A percentile compares a stretch with the other conserved stretches of the same genome.
phyloP scores from a whole-genome alignment of 306 rosid genomes.

The Sesbania bispinosa region DNA sequence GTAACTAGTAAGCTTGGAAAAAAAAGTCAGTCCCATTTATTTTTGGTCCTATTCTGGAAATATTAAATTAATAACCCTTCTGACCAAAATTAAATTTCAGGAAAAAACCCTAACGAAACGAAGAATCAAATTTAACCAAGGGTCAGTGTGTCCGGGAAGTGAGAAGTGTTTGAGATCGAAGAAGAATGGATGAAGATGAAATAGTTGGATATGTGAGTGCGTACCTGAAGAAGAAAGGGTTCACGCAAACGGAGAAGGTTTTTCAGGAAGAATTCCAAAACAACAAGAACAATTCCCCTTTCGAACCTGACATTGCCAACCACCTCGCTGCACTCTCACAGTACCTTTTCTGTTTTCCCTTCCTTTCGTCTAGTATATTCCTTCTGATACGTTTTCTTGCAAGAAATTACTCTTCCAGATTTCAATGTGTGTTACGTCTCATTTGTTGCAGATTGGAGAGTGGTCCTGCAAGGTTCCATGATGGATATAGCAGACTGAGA shows the following conservation, averaged over 20 bases:
- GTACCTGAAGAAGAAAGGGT: conserved; percentile 69
- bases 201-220: conserved; percentile 50
- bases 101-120: neutral
- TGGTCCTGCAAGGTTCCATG: conserved; percentile 74
- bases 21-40: neutral
- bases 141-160: neutral
- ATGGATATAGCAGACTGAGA: conserved; percentile 80
- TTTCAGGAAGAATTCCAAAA: conserved; percentile 63
- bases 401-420: too few relatives aligned
- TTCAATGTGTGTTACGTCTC: too few relatives aligned
- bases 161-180: too few relatives aligned
- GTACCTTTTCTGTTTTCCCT: conserved; percentile 23
- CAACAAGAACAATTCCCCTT: conserved; percentile 34
- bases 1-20: too few relatives aligned
- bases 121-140: neutral
- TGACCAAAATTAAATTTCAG: too few relatives aligned
- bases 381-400: too few relatives aligned
- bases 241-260: conserved; percentile 66
- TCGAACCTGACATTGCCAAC: conserved; percentile 62
- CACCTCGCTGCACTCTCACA: conserved; percentile 59
- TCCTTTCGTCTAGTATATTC: too few relatives aligned
- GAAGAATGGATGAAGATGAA: conserved; percentile 67
- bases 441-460: conserved; percentile 50
- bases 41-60: neutral
- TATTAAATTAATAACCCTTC: too few relatives aligned